Evolutionary conservation across 306 rosid genomes (phyloP).

Genomic region (Castanea sativa): DNA sequence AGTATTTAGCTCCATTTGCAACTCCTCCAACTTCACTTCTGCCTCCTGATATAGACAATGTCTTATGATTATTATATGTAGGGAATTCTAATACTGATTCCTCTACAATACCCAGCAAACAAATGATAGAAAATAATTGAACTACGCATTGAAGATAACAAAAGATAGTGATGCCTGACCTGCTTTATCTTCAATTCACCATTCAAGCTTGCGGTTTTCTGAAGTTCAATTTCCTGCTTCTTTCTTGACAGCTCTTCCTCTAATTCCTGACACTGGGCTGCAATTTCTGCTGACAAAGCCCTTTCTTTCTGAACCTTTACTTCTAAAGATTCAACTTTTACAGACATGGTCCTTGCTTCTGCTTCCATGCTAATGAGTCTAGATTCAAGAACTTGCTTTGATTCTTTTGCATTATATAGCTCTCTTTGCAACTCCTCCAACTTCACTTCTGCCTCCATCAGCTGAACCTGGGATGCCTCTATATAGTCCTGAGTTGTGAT

Average conservation of each 20-base stretch:
- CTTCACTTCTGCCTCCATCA: conserved; percentile 40
- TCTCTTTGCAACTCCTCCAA: conserved; percentile 26
- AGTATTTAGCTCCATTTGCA: conserved; percentile 37
- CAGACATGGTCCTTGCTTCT: conserved; percentile 54
- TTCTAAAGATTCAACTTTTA: conserved; percentile 52
- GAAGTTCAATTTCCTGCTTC: conserved; percentile 50
- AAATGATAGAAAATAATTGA: not conserved
- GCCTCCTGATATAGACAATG: no score
- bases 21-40: conserved; percentile 1
- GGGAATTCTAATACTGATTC: no score
- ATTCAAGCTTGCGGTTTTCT: conserved; percentile 39
- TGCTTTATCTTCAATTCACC: conserved; percentile 72
- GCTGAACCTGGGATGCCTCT: conserved; percentile 53
- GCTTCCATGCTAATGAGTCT: conserved; percentile 62
- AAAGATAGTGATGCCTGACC: conserved; percentile 43
- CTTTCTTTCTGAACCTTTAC: conserved; percentile 58
- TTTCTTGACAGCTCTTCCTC: conserved; percentile 59
- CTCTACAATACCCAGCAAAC: not conserved
- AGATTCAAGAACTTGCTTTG: conserved; percentile 57
- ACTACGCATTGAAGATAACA: not conserved
- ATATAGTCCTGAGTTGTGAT: conserved; percentile 46
- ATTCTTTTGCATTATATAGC: conserved; percentile 47
- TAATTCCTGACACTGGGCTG: conserved; percentile 45
- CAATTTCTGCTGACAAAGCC: conserved; percentile 45
- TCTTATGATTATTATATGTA: no score